Evolutionary conservation across 257 asterid species (phyloP), one percentile per base, ranked within the genome.

Genomic region (Salvia hispanica): DNA sequence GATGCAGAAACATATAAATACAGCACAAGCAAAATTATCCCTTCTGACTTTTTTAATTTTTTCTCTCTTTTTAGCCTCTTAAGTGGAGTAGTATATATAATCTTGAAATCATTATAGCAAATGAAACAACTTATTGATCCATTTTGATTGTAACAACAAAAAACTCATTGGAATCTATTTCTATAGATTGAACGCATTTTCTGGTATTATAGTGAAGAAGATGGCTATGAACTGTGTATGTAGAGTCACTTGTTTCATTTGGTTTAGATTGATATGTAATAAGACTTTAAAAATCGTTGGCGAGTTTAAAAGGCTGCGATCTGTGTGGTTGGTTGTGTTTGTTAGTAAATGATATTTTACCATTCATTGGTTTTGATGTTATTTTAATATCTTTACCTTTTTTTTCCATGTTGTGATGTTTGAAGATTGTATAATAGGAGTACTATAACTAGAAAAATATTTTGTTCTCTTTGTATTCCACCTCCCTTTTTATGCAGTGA

Each of bases 161-260:
- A 0, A 25, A 25, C 31, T 18, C 39, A 15, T 3, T 28, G 12
- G 5, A 61, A 61, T 42, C 52, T 42, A 14, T 15, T 10, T 39
- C 64, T 15, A 25, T 25, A 25, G 31, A 25, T 2, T 25, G 31
- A 25, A 25, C 31, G 2, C 31, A 25, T 25, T 25, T 25, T 25
- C 31, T 25, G 31, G 31, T 25, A 25, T 25, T 25, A 25, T 25
- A 25, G 31, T 25, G 31, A 25, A 25, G 31, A 25, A 25, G 31
- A 25, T 25, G 31, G 34, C 67, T 40, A 46, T 2, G n/a, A 59
- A 39, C 15, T 37, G 65, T 59, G 21, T 2, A 25, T 25, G 31
- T 25, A 58, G 6, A 37, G 6, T 36, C 50, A 59, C 65, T 59
- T 9, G 65, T 59, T 42, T n/a, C 65, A 59, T 59, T 56, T 31